Percentiles rank a stretch among this genome's conserved stretches.
Conservation (phyloP, 2,329 filamentous ascomycete genomes). For the Bipolaris oryzae region DNA sequence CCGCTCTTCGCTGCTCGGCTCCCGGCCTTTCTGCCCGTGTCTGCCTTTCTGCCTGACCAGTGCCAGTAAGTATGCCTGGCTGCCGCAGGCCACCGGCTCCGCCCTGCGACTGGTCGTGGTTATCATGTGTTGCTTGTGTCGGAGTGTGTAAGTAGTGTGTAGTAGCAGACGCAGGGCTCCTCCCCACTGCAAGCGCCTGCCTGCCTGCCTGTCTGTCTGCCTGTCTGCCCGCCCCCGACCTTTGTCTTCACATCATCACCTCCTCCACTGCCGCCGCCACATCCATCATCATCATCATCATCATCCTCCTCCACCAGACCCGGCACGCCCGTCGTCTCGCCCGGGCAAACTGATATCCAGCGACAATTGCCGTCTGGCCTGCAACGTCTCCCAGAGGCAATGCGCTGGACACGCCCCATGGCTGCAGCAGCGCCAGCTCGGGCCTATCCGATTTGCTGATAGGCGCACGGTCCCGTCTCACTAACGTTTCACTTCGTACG, state of each 20-base stretch:
- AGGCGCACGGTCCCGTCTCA: conserved; percentile 8
- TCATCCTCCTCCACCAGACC: neutral
- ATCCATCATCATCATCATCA: too few species aligned
- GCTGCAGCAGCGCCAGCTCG: conserved; percentile 1
- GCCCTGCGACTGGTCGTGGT: too few species aligned
- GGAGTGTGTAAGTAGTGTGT: too few species aligned
- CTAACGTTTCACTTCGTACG: conserved; percentile 21
- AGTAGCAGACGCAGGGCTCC: too few species aligned
- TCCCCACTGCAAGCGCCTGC: too few species aligned
- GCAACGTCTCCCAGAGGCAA: neutral
- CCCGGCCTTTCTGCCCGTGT: neutral
- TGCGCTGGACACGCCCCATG: conserved; percentile 3
- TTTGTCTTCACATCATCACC: neutral
- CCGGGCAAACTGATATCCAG: neutral
- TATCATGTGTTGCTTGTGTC: too few species aligned
- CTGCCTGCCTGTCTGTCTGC: too few species aligned
- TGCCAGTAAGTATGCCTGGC: too few species aligned
- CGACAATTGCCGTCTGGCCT: neutral
- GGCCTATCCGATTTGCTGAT: conserved; percentile 10
- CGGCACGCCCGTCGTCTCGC: neutral
- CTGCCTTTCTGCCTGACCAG: too few species aligned
- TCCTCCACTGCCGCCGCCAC: neutral
- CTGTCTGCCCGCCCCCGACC: neutral
- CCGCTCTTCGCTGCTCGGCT: too few species aligned
- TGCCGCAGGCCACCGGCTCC: too few species aligned